Base-by-base conservation (phyloP, 2,329 filamentous ascomycete genomes). In the Curvularia sp. region DNA sequence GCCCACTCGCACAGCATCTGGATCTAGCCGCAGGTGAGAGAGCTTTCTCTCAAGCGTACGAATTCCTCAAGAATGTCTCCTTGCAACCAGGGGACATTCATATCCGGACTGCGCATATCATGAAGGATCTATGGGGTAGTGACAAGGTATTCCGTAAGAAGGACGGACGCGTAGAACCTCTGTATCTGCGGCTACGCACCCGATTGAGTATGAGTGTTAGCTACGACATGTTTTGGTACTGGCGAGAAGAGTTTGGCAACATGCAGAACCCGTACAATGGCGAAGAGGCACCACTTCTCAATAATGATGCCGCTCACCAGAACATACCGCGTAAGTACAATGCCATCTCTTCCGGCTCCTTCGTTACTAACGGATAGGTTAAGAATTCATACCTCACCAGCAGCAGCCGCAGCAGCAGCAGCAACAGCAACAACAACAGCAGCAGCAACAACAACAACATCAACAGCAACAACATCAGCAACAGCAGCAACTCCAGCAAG, bases 171-270 rank as follows among this genome's bases (percentile, higher is more conserved):
- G 43, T 74, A 6, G 74, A 77, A 48, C 70, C 70, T 39, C 61
- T 77, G 1, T 70, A 70, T 7, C 55, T 77, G 20, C 63, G 73
- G 35, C 49, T 77, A 30, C 61, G 75, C 44, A 76, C 72, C 9
- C 56, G 74, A 47, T 60, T 77, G 13, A 75, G 71, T 49, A 77
- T 77, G 75, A 76, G 73, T 50, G 67, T 77, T 15, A 75, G 68
- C 42, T 77, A 76, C 46, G 75, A 77, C 49, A 76, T 76, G 73
- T 76, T 77, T 58, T 77, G 75, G 75, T 77, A 76, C 47, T 77
- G 75, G 75, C 62, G 75, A 50, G 75, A 75, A 57, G 74, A 76
- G 35, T 77, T 76, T 31, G 70, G 72, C 24, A 70, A 76, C 53
- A 74, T 75, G 71, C 60, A 65, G 35, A 77, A 76, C 48, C 74